Percentiles rank a stretch among this genome's conserved stretches.
Evolutionary conservation across 805 yeast genomes (phyloP).

Genomic region (Starmerella sirachaensis): DNA sequence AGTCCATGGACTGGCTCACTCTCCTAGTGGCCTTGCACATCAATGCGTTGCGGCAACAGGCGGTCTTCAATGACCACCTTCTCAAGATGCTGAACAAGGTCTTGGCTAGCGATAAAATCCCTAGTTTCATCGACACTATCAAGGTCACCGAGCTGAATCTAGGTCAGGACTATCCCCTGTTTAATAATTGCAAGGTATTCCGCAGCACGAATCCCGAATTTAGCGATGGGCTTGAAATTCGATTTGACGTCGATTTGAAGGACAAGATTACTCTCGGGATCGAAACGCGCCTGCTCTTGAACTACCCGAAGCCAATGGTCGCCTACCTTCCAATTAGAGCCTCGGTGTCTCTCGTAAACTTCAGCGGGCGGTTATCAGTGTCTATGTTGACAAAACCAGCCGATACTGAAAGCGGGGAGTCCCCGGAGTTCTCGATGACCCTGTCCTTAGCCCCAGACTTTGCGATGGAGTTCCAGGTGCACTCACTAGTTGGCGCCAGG

Average conservation of each 20-base stretch:
- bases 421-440: slow-evolving; percentile 52
- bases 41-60: slow-evolving; percentile 80
- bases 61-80: slow-evolving; percentile 70
- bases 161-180: slow-evolving; percentile 91
- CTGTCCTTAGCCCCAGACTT: slow-evolving; percentile 89
- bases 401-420: slow-evolving; percentile 9
- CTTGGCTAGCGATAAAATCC: slow-evolving; percentile 48
- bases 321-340: slow-evolving; percentile 80
- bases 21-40: slow-evolving; percentile 86
- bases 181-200: slow-evolving; percentile 78
- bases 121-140: slow-evolving; percentile 70
- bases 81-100: slow-evolving; percentile 65
- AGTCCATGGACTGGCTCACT: slow-evolving; percentile 93
- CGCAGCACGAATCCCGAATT: slow-evolving; percentile 17
- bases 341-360: slow-evolving; percentile 77
- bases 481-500: slow-evolving; percentile 81
- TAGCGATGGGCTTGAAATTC: slow-evolving; percentile 47
- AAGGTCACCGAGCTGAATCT: slow-evolving; percentile 77
- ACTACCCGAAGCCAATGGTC: slow-evolving; percentile 68
- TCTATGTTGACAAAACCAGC: slow-evolving; percentile 30
- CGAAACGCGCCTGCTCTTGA: slow-evolving; percentile 60
- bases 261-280: slow-evolving; percentile 74
- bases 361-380: slow-evolving; percentile 79
- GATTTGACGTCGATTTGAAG: slow-evolving; percentile 74
- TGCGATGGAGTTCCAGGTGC: slow-evolving; percentile 75